Evolutionary conservation across 768 basidiomycete species (phyloP).

Genomic region (Rhodotorula paludigena): DNA sequence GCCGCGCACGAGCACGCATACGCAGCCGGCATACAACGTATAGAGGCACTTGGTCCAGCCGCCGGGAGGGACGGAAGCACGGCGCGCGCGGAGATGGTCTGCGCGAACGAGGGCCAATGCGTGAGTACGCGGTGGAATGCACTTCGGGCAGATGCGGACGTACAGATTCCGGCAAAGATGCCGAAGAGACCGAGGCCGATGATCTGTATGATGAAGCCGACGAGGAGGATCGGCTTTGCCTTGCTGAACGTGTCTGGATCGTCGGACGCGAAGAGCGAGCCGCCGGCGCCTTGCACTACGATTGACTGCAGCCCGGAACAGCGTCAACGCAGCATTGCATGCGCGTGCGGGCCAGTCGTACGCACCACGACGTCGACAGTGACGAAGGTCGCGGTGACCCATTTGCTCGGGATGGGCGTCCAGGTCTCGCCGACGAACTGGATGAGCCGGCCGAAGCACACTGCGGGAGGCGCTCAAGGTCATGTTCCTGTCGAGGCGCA

Average conservation of each 20-base stretch:
- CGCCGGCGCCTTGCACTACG: conserved; percentile 34
- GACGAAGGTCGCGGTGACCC: conserved; percentile 32
- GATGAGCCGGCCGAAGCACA: conserved; percentile 16
- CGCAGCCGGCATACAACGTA: conserved; percentile 26
- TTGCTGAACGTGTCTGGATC: conserved; percentile 19
- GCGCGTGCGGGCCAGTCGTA: not conserved
- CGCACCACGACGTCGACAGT: conserved; percentile 19
- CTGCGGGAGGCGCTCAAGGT: not conserved
- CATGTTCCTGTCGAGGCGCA: too few relatives aligned
- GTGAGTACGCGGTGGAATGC: not conserved
- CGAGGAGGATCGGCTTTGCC: conserved; percentile 33
- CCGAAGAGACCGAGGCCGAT: conserved; percentile 31
- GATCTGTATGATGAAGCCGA: conserved; percentile 33
- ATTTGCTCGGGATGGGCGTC: conserved; percentile 16
- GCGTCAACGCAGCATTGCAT: too few relatives aligned
- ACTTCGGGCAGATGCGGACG: not conserved
- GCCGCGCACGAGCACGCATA: conserved; percentile 26
- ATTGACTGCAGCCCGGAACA: conserved; percentile 20
- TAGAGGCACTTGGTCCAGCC: conserved; percentile 30
- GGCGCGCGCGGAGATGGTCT: conserved; percentile 24
- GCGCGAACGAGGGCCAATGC: not conserved
- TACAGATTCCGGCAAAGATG: conserved; percentile 27
- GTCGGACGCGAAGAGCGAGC: conserved; percentile 32
- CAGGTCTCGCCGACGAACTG: conserved; percentile 28
- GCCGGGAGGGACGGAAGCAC: conserved; percentile 17